A percentile compares a stretch with the other conserved stretches of the same genome.
phyloP scores from a whole-genome alignment of 2,329 filamentous ascomycete genomes.

The Diplodia corticola region DNA sequence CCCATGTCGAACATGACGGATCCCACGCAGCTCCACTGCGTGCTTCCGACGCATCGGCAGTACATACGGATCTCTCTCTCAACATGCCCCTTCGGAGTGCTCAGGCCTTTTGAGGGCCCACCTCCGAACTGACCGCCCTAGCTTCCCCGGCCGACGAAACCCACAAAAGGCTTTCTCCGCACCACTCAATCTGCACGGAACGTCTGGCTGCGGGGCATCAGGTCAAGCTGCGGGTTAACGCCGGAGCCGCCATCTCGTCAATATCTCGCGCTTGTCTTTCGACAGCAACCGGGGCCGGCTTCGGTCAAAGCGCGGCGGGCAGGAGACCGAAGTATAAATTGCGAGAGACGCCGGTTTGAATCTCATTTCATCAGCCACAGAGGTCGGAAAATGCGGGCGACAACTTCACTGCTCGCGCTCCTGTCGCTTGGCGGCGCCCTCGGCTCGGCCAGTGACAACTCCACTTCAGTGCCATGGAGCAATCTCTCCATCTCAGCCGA shows the following conservation, averaged over 20 bases:
- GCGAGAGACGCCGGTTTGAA: not conserved
- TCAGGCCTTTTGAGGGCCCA: not conserved
- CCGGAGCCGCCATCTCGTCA: not conserved
- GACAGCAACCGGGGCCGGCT: not conserved
- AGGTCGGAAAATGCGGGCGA: not conserved
- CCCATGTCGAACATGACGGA: not conserved
- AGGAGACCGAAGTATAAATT: not conserved
- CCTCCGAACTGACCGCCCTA: not conserved
- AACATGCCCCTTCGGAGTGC: not conserved
- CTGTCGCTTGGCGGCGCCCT: not conserved
- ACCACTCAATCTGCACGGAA: not conserved
- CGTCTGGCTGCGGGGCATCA: not conserved
- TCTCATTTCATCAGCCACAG: too few relatives aligned
- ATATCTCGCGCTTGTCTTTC: not conserved
- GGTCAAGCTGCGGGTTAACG: not conserved
- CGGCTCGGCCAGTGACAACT: not conserved
- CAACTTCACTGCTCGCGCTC: not conserved
- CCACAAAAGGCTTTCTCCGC: not conserved
- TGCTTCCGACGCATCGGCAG: not conserved
- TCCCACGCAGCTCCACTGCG: not conserved
- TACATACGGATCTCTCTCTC: not conserved
- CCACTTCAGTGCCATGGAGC: not conserved
- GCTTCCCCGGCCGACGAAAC: not conserved
- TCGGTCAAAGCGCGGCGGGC: not conserved
- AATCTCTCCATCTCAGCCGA: not conserved